phyloP scores from a whole-genome alignment of 2,329 filamentous ascomycete genomes.

The Pseudogymnoascus sp. region DNA sequence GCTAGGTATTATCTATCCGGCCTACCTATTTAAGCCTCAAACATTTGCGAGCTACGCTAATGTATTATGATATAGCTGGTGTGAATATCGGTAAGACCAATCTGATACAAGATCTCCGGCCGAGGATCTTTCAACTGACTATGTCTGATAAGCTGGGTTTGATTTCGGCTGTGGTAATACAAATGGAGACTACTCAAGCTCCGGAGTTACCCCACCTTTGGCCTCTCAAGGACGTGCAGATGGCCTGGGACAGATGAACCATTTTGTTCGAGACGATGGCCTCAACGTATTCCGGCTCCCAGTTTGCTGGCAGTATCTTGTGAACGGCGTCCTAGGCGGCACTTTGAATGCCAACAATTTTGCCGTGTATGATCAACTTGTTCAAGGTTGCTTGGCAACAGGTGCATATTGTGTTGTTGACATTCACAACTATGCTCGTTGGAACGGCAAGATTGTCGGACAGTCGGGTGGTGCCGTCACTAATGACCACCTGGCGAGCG shows the following conservation, averaged over 20 bases:
- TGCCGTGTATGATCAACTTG: constrained; percentile 44
- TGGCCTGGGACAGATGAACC: constrained; percentile 29
- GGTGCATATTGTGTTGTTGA: constrained; percentile 53
- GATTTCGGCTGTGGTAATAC: constrained; percentile 38
- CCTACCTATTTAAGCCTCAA: neutral
- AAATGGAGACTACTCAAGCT: constrained; percentile 21
- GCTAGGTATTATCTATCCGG: neutral
- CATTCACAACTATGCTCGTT: constrained; percentile 50
- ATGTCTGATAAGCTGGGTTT: constrained; percentile 29
- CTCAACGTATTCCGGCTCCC: constrained; percentile 51
- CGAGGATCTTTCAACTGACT: neutral
- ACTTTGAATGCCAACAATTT: constrained; percentile 40
- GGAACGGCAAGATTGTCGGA: constrained; percentile 53
- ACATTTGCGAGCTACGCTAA: neutral
- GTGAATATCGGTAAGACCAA: neutral
- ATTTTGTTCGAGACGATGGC: constrained; percentile 44
- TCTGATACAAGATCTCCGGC: neutral
- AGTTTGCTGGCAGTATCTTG: constrained; percentile 50
- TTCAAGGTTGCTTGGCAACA: constrained; percentile 47
- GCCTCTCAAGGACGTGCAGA: constrained; percentile 15
- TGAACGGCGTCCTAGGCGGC: constrained; percentile 40
- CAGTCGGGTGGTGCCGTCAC: constrained; percentile 48
- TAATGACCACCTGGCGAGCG: constrained; percentile 45
- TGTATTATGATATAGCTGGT: neutral
- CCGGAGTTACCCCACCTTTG: constrained; percentile 13